A percentile compares a stretch with the other conserved stretches of the same genome.
Evolutionary conservation across 345 rosid species (phyloP).

Genomic region (Salix exigua): DNA sequence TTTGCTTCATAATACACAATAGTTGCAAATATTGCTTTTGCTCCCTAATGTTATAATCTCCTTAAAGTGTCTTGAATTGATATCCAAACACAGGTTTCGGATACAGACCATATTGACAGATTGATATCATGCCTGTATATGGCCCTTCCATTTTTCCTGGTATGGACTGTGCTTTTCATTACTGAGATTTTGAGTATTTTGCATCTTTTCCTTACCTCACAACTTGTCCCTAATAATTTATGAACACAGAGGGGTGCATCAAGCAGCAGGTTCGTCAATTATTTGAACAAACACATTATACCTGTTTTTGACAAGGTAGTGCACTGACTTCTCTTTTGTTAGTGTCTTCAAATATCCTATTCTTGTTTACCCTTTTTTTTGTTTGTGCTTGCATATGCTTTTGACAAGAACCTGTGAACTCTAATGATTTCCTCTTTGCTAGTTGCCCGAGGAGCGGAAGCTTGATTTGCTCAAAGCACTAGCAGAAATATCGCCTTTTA

Average conservation of each 20-base stretch:
- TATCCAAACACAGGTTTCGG: slow-evolving; percentile 61
- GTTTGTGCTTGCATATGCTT: background rate
- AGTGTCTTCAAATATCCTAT: background rate
- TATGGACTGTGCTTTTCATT: slow-evolving; percentile 23
- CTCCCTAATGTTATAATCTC: background rate
- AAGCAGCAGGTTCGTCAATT: slow-evolving; percentile 81
- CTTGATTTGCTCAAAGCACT: slow-evolving; percentile 94
- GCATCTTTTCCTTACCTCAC: slow-evolving; percentile 8
- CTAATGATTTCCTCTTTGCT: slow-evolving; percentile 17
- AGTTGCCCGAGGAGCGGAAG: slow-evolving; percentile 97
- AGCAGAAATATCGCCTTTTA: slow-evolving; percentile 87
- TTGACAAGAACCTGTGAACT: background rate
- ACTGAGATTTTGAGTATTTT: background rate
- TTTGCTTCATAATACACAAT: background rate
- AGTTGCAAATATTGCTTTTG: background rate
- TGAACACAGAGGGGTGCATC: slow-evolving; percentile 82
- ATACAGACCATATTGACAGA: slow-evolving; percentile 90
- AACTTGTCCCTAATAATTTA: slow-evolving; percentile 2
- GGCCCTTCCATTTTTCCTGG: slow-evolving; percentile 95
- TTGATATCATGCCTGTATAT: slow-evolving; percentile 88
- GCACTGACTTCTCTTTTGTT: background rate
- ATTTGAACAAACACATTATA: slow-evolving; percentile 78
- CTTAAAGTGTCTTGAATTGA: background rate
- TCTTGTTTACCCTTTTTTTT: background rate
- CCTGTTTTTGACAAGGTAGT: slow-evolving; percentile 91